These are phyloP conservation scores for Cymbopogon flexuosus DNA, from an alignment of 202 grass and related monocot genomes.

Conservation along the genomic window DNA sequence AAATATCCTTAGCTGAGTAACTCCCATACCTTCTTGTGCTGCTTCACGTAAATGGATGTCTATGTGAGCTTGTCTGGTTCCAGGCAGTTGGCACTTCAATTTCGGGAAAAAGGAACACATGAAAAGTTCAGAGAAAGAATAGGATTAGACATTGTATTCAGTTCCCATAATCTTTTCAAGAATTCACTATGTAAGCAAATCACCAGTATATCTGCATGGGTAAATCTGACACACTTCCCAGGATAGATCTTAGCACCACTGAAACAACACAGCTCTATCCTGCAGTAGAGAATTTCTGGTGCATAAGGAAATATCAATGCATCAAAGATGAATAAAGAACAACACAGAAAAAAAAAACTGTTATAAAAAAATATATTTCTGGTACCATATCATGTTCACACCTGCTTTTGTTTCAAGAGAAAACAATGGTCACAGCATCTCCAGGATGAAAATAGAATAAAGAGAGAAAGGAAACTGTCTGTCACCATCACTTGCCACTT, in stretches of 20 bases:
- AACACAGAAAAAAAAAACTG: background rate
- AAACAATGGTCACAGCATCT: background rate
- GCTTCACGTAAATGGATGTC: slow-evolving; percentile 72
- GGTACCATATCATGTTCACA: background rate
- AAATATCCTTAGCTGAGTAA: background rate
- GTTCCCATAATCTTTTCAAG: too few relatives aligned
- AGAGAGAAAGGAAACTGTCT: background rate
- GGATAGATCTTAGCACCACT: slow-evolving; percentile 67
- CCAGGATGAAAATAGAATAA: background rate
- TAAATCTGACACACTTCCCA: slow-evolving; percentile 64
- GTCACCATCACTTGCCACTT: background rate
- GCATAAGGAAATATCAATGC: background rate
- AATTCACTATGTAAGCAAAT: too few relatives aligned
- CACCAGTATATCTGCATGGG: too few relatives aligned
- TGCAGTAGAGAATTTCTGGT: slow-evolving; percentile 9
- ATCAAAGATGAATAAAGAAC: background rate
- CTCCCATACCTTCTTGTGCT: slow-evolving; percentile 63
- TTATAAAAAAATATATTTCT: background rate
- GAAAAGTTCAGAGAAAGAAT: slow-evolving; percentile 44
- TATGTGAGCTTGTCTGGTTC: slow-evolving; percentile 63
- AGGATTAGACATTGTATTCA: background rate
- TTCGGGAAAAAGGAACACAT: slow-evolving; percentile 45
- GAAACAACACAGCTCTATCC: slow-evolving; percentile 70
- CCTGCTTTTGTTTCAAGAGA: background rate
- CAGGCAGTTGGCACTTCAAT: slow-evolving; percentile 64